A percentile compares a stretch with the other conserved stretches of the same genome.
Conservation (phyloP, 1,139 yeast species). For the Nakaseomyces kungkrabaensis region DNA sequence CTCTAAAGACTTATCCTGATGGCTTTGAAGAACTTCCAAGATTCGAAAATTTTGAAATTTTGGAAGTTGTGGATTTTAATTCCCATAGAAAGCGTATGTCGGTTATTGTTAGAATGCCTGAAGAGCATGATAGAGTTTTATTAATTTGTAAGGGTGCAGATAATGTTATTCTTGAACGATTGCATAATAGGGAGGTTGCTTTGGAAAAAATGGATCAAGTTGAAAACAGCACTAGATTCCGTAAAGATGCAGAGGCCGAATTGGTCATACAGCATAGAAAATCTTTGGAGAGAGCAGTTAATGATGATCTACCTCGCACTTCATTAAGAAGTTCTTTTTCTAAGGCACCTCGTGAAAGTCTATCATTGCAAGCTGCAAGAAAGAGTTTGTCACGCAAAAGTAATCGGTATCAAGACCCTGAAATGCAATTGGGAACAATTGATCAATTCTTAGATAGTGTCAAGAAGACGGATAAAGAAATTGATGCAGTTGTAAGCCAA, state of each 20-base stretch:
- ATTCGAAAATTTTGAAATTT: constrained; percentile 58
- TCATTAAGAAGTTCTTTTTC: constrained; percentile 15
- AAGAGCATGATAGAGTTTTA: constrained; percentile 49
- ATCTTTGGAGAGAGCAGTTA: constrained; percentile 25
- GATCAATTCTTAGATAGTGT: constrained; percentile 46
- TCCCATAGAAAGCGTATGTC: constrained; percentile 93
- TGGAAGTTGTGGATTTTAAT: constrained; percentile 77
- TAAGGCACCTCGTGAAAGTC: constrained; percentile 29
- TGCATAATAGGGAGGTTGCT: constrained; percentile 52
- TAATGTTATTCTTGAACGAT: constrained; percentile 72
- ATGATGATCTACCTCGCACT: constrained; percentile 12
- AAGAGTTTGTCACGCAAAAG: constrained; percentile 21
- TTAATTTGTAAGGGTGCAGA: constrained; percentile 94
- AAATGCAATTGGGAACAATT: constrained; percentile 37
- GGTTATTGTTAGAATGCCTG: constrained; percentile 69
- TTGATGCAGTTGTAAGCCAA: constrained; percentile 48
- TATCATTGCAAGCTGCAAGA: constrained; percentile 29
- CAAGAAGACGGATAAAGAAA: constrained; percentile 42
- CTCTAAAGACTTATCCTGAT: constrained; percentile 68
- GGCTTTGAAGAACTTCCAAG: constrained; percentile 62
- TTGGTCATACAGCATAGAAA: constrained; percentile 47
- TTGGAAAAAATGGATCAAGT: constrained; percentile 53
- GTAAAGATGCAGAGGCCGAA: constrained; percentile 78
- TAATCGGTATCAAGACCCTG: constrained; percentile 25
- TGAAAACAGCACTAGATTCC: constrained; percentile 44